Evolutionary conservation across 1,284 basidiomycete genomes (phyloP).

Genomic region (Cutaneotrichosporon dermatis): DNA sequence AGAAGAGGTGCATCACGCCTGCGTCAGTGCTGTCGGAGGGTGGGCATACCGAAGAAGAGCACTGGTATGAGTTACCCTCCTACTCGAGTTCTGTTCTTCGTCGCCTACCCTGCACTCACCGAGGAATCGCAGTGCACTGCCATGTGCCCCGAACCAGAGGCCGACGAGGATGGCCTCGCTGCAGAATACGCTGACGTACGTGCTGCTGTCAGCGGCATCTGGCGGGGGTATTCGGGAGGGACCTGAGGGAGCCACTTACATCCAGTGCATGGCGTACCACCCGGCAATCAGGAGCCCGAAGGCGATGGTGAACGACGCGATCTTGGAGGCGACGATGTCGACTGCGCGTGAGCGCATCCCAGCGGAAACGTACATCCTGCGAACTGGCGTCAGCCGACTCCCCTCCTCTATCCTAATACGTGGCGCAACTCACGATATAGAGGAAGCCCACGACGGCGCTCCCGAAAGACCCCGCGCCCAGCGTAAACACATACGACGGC

Average conservation of each 20-base stretch:
- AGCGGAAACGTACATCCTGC: not conserved
- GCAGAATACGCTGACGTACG: conserved; percentile 41
- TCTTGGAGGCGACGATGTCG: conserved; percentile 47
- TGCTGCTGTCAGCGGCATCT: conserved; percentile 31
- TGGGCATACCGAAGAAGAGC: conserved; percentile 15
- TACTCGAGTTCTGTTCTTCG: too few species aligned
- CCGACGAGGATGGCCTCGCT: conserved; percentile 47
- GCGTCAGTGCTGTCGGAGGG: not conserved
- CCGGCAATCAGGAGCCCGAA: conserved; percentile 43
- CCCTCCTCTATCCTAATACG: too few species aligned
- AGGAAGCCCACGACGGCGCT: conserved; percentile 41
- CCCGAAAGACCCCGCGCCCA: conserved; percentile 45
- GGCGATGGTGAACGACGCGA: conserved; percentile 45
- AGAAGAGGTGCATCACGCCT: conserved; percentile 48
- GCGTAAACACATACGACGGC: conserved; percentile 27
- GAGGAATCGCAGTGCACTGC: conserved; percentile 46
- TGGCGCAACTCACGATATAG: conserved; percentile 39
- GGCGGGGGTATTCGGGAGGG: too few species aligned
- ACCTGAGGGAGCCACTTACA: conserved; percentile 33
- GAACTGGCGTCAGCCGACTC: conserved; percentile 5
- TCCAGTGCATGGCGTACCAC: conserved; percentile 42
- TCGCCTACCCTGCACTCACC: too few species aligned
- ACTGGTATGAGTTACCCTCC: conserved; percentile 18
- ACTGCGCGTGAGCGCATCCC: conserved; percentile 11
- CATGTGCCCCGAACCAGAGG: conserved; percentile 49